phyloP scores from a whole-genome alignment of 208 protist species.

The Phytomonas sp. region DNA sequence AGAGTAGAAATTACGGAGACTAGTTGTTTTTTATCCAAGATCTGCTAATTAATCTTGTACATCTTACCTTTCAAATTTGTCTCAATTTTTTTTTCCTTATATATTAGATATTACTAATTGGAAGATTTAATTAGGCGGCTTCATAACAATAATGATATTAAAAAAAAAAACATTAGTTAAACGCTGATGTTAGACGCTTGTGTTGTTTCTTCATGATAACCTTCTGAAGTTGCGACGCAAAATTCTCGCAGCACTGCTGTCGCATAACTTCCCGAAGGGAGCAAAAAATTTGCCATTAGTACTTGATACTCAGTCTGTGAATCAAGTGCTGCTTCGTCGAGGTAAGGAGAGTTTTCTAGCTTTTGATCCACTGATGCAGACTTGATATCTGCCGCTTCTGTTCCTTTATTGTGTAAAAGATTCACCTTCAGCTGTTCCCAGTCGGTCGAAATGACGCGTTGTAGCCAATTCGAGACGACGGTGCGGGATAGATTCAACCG shows the following conservation, averaged over 20 bases:
- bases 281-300: slow-evolving; percentile 58
- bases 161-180: neutral
- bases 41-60: no score
- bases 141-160: neutral
- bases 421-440: slow-evolving; percentile 25
- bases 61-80: no score
- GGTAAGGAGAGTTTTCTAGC: neutral
- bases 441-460: slow-evolving; percentile 60
- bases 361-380: slow-evolving; percentile 4
- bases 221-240: slow-evolving; percentile 33
- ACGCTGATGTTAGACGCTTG: neutral
- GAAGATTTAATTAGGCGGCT: neutral
- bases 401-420: neutral
- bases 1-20: neutral
- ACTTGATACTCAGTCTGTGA: slow-evolving; percentile 20
- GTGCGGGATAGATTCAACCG: slow-evolving; percentile 25
- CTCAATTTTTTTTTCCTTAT: no score
- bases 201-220: slow-evolving; percentile 16
- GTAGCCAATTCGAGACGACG: slow-evolving; percentile 23
- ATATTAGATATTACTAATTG: no score
- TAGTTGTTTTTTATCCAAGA: neutral
- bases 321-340: slow-evolving; percentile 7
- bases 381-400: neutral
- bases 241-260: slow-evolving; percentile 82
- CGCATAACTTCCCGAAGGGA: slow-evolving; percentile 82